Percentiles rank a stretch among this genome's conserved stretches.
phyloP scores from a whole-genome alignment of 2,329 filamentous ascomycete genomes.

The Penicillium sp. region DNA sequence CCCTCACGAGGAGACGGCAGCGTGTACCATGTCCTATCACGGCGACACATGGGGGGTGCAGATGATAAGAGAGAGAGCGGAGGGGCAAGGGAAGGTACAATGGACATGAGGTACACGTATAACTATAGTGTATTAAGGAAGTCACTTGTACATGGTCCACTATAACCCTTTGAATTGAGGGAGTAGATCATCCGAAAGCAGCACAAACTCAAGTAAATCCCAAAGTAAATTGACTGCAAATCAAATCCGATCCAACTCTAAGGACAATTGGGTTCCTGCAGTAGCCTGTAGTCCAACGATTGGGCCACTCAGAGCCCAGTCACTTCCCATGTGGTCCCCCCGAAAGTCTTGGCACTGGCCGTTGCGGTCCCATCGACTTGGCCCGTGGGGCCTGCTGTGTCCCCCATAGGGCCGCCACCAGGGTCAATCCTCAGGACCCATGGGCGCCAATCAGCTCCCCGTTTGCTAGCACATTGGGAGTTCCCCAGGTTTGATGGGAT shows the following conservation, averaged over 20 bases:
- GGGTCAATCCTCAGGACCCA: not conserved
- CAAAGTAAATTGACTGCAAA: not conserved
- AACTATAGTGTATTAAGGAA: not conserved
- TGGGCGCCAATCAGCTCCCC: constrained; percentile 18
- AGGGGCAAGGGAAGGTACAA: constrained; percentile 11
- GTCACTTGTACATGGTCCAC: constrained; percentile 2
- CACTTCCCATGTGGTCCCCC: constrained; percentile 16
- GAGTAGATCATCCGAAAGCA: not conserved
- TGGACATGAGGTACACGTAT: not conserved
- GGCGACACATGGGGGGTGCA: constrained; percentile 34
- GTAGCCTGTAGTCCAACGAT: constrained; percentile 1
- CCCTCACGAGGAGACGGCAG: constrained; percentile 13
- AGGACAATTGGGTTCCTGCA: constrained; percentile 23
- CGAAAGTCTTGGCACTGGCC: constrained; percentile 15
- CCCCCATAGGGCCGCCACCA: not conserved
- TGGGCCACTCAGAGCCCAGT: constrained; percentile 17
- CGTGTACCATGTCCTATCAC: constrained; percentile 32
- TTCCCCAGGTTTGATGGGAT: constrained; percentile 20
- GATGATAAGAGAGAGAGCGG: constrained; percentile 11
- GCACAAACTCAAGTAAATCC: not conserved
- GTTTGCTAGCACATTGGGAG: constrained; percentile 16
- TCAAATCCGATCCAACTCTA: constrained; percentile 20
- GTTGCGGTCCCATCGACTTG: constrained; percentile 7
- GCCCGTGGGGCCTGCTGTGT: not conserved
- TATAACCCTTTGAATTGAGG: not conserved